Conservation (phyloP, 345 rosid genomes). For the Carallia brachiata region DNA sequence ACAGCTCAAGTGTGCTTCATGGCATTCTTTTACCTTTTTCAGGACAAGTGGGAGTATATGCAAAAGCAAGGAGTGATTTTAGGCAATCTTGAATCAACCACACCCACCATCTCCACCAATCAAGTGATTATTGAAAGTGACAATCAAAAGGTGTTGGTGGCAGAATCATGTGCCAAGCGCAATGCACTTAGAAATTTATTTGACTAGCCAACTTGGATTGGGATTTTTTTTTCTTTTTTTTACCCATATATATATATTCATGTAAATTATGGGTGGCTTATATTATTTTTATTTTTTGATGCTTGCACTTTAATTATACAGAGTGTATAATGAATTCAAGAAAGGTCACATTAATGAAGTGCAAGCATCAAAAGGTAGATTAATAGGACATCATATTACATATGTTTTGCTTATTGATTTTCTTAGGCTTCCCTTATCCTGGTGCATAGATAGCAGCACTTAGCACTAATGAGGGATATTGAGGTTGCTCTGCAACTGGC, state of each 20-base stretch:
- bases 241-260: not conserved
- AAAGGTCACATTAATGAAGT: not conserved
- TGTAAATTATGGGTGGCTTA: not conserved
- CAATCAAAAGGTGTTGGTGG: conserved; percentile 43
- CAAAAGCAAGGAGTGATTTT: conserved; percentile 49
- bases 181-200: conserved; percentile 78
- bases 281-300: conserved; percentile 15
- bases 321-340: conserved; percentile 7
- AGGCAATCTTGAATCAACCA: conserved; percentile 24
- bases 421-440: no score
- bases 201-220: conserved; percentile 26
- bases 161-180: conserved; percentile 52
- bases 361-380: conserved; percentile 24
- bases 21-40: conserved; percentile 66
- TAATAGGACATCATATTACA: conserved; percentile 2
- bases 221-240: conserved; percentile 1
- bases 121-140: conserved; percentile 24
- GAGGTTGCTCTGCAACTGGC: no score
- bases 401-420: no score
- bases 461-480: no score
- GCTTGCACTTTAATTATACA: conserved; percentile 11
- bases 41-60: conserved; percentile 81
- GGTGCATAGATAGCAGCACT: no score
- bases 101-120: conserved; percentile 12
- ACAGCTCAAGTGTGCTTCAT: conserved; percentile 60